A percentile compares a stretch with the other conserved stretches of the same genome.
phyloP scores from a whole-genome alignment of 371 early-diverging fungal genomes.

The Fennellomyces sp. region DNA sequence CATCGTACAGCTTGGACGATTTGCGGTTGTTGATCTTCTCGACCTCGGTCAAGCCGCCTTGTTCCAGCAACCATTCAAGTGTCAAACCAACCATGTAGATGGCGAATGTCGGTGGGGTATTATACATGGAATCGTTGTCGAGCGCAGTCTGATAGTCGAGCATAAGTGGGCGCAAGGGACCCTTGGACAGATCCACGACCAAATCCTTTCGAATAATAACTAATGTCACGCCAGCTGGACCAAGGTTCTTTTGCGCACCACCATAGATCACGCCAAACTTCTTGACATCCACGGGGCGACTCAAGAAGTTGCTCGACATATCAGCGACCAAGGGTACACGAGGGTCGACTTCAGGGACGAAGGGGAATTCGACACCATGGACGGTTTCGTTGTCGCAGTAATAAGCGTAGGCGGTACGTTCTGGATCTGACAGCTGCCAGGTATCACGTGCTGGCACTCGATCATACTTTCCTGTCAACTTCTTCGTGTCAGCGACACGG shows the following conservation, averaged over 20 bases:
- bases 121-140: conserved; percentile 88
- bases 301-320: conserved; percentile 93
- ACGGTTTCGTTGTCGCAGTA: conserved; percentile 98
- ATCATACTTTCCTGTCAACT: conserved; percentile 52
- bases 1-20: conserved; percentile 69
- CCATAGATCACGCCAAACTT: conserved; percentile 90
- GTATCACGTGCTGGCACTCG: conserved; percentile 34
- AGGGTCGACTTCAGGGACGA: conserved; percentile 60
- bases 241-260: conserved; percentile 98
- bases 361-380: conserved; percentile 89
- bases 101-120: conserved; percentile 96
- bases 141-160: conserved; percentile 85
- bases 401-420: conserved; percentile 82
- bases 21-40: conserved; percentile 68
- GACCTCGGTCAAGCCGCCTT: conserved; percentile 80
- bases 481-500: conserved; percentile 65
- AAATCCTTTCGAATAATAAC: conserved; percentile 92
- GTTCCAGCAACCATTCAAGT: conserved; percentile 77
- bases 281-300: conserved; percentile 81
- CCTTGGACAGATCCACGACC: conserved; percentile 52
- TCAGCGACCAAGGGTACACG: conserved; percentile 90
- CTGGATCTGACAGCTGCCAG: conserved; percentile 76
- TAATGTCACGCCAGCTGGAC: conserved; percentile 93
- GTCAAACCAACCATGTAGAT: conserved; percentile 92
- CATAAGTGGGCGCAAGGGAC: conserved; percentile 76